These are phyloP conservation scores for Botrytis deweyae DNA, from an alignment of 2,329 filamentous ascomycete genomes.

Conservation along the genomic window DNA sequence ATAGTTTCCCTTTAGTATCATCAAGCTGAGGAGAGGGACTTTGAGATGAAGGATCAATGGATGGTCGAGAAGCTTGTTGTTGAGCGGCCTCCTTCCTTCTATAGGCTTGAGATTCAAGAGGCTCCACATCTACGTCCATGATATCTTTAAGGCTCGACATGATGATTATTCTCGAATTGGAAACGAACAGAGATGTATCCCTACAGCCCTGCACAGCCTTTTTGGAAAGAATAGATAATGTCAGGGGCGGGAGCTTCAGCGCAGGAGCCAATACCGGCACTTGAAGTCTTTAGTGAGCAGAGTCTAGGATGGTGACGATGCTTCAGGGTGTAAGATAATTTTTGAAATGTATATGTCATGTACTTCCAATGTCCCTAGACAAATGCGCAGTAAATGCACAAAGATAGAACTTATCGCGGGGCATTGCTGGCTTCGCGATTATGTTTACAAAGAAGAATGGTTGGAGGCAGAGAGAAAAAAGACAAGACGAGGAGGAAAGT, in stretches of 20 bases:
- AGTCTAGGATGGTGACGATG: slow-evolving; percentile 24
- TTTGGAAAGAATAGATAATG: slow-evolving; percentile 33
- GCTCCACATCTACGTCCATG: slow-evolving; percentile 42
- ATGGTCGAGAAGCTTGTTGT: slow-evolving; percentile 33
- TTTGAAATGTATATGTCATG: slow-evolving; percentile 30
- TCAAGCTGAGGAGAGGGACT: slow-evolving; percentile 30
- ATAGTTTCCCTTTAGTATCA: slow-evolving; percentile 30
- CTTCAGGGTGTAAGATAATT: slow-evolving; percentile 24
- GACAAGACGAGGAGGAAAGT: slow-evolving; percentile 14
- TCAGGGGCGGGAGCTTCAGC: slow-evolving; percentile 34
- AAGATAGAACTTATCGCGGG: slow-evolving; percentile 39
- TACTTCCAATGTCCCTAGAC: slow-evolving; percentile 30
- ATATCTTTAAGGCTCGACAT: slow-evolving; percentile 42
- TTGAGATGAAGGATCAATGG: slow-evolving; percentile 29
- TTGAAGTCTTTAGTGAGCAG: slow-evolving; percentile 26
- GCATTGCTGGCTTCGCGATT: slow-evolving; percentile 37
- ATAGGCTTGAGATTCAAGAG: slow-evolving; percentile 40
- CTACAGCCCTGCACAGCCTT: slow-evolving; percentile 38
- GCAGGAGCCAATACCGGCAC: slow-evolving; percentile 31
- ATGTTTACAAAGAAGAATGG: slow-evolving; percentile 30
- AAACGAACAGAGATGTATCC: slow-evolving; percentile 30
- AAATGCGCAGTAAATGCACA: slow-evolving; percentile 35
- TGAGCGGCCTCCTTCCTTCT: slow-evolving; percentile 38
- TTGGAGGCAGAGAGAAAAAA: slow-evolving; percentile 22
- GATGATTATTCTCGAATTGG: slow-evolving; percentile 34